These are phyloP conservation scores for Camellia lanceoleosa DNA, from an alignment of 148 eudicot genomes.

Conservation along the genomic window DNA sequence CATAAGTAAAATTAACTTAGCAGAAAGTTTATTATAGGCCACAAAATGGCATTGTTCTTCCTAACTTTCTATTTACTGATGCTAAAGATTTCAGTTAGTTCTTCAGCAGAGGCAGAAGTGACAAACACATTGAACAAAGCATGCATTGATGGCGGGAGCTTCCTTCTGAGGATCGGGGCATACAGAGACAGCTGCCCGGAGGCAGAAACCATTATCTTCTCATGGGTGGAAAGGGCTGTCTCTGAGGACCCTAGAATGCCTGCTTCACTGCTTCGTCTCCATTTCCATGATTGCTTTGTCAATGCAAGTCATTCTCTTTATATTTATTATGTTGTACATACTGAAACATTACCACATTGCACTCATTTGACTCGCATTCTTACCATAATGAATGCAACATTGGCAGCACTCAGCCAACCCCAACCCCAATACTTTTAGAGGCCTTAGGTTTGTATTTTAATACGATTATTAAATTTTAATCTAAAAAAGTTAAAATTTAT, in stretches of 20 bases:
- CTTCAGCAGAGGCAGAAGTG: constrained; percentile 1
- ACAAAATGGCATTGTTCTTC: constrained; percentile 20
- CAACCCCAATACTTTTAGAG: no score
- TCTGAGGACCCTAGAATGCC: constrained; percentile 81
- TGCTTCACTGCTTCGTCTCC: constrained; percentile 85
- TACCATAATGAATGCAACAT: no score
- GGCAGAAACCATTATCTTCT: constrained; percentile 58
- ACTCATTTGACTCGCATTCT: no score
- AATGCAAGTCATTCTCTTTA: constrained; percentile 45
- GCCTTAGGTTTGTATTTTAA: no score
- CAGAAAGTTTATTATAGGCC: neutral
- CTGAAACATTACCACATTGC: no score
- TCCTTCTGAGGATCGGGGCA: constrained; percentile 31
- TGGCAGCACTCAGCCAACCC: no score
- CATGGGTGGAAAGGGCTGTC: constrained; percentile 55
- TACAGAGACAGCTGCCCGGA: constrained; percentile 65
- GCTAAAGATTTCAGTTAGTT: constrained; percentile 13
- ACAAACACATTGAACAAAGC: constrained; percentile 17
- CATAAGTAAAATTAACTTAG: neutral
- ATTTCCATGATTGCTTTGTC: constrained; percentile 88
- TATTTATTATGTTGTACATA: no score
- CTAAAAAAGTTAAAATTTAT: no score
- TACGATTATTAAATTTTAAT: no score
- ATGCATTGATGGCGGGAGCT: constrained; percentile 27
- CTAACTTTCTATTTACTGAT: constrained; percentile 20